phyloP scores from a whole-genome alignment of 148 eudicot genomes.

The Heliamphora exappendiculata region DNA sequence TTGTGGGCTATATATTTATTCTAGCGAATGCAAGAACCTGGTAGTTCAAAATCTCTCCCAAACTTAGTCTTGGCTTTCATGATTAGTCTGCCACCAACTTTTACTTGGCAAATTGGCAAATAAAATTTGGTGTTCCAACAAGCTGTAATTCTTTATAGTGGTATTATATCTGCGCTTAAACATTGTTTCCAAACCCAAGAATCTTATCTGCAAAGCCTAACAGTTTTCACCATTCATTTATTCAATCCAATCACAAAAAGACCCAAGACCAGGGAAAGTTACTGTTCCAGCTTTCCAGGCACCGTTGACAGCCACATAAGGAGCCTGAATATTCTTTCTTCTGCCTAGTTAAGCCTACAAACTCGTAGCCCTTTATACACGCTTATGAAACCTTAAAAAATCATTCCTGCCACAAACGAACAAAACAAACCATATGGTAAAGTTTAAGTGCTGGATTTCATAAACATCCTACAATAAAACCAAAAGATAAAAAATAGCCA shows the following conservation, averaged over 20 bases:
- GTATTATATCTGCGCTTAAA: background rate
- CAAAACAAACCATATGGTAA: background rate
- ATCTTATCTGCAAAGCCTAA: background rate
- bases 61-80: background rate
- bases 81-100: background rate
- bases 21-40: background rate
- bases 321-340: background rate
- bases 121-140: no score
- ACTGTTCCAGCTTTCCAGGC: background rate
- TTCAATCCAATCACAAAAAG: background rate
- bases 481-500: background rate
- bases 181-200: background rate
- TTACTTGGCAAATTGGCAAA: no score
- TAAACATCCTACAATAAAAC: background rate
- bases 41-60: background rate
- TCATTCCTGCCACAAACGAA: background rate
- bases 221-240: background rate
- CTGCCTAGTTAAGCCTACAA: background rate
- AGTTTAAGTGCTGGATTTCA: background rate
- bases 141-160: background rate
- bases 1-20: background rate
- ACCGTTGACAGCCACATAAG: background rate
- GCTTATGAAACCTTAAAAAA: background rate
- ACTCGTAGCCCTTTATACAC: background rate
- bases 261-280: background rate